These are phyloP conservation scores for Candida nanaspora DNA, from an alignment of 805 yeast species.

Conservation along the genomic window DNA sequence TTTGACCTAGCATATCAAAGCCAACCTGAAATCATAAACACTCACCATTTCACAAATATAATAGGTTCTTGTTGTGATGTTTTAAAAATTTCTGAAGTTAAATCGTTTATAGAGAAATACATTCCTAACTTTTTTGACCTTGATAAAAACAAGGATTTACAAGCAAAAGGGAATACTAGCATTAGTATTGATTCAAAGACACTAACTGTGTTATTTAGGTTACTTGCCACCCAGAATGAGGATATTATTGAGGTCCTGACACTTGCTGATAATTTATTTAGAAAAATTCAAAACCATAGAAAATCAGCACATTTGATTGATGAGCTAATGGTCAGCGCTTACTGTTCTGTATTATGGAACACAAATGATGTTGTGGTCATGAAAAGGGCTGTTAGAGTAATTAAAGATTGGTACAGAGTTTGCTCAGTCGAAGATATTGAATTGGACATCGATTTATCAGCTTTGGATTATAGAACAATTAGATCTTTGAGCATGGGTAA, in stretches of 20 bases:
- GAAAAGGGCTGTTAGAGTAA: slow-evolving; percentile 17
- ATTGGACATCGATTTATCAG: slow-evolving; percentile 3
- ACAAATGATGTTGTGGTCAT: slow-evolving; percentile 18
- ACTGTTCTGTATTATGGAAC: slow-evolving; percentile 18
- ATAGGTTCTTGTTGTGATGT: neutral
- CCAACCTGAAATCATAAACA: neutral
- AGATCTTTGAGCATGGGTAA: slow-evolving; percentile 1
- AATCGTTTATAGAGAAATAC: neutral
- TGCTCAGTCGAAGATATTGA: slow-evolving; percentile 16
- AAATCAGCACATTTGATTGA: slow-evolving; percentile 13
- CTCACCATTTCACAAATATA: neutral
- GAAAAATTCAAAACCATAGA: slow-evolving; percentile 12
- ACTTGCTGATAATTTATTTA: slow-evolving; percentile 12
- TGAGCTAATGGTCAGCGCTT: slow-evolving; percentile 7
- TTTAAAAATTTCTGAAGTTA: neutral
- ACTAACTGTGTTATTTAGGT: too few relatives aligned
- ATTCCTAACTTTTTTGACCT: neutral
- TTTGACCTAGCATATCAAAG: neutral
- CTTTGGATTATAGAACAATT: neutral
- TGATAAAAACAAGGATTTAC: neutral
- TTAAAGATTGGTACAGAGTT: slow-evolving; percentile 21
- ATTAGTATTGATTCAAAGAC: too few relatives aligned
- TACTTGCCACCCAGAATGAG: too few relatives aligned
- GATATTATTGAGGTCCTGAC: neutral
- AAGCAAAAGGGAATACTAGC: too few relatives aligned